These are phyloP conservation scores for Trichoderma semiorbis DNA, from an alignment of 2,329 filamentous ascomycete genomes.

Conservation along the genomic window DNA sequence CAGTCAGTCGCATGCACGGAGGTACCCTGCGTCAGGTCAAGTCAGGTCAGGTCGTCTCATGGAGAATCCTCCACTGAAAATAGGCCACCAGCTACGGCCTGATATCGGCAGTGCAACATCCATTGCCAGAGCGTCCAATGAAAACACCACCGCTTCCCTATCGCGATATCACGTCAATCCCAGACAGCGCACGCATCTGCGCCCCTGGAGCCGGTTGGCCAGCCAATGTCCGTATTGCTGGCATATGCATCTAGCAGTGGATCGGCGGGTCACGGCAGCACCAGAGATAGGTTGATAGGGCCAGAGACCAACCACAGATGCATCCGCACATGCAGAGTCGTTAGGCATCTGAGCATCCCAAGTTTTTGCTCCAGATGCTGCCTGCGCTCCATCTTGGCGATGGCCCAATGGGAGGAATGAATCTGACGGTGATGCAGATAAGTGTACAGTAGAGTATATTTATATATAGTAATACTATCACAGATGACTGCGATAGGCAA, in stretches of 20 bases:
- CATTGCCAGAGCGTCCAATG: neutral
- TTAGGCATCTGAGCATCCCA: constrained; percentile 8
- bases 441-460: neutral
- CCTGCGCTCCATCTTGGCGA: neutral
- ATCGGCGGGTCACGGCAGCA: constrained; percentile 9
- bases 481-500: neutral
- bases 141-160: constrained; percentile 3
- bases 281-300: constrained; percentile 7
- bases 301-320: constrained; percentile 2
- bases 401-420: neutral
- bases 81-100: neutral
- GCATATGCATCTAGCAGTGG: constrained; percentile 14
- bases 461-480: neutral
- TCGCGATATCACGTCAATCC: neutral
- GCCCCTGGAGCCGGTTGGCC: constrained; percentile 11
- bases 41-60: neutral
- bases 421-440: neutral
- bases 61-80: neutral
- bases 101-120: neutral
- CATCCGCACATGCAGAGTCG: constrained; percentile 1
- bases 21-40: neutral
- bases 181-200: constrained; percentile 13
- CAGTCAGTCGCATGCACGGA: neutral
- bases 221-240: constrained; percentile 13
- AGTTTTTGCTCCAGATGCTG: neutral